Evolutionary conservation across 2,329 filamentous ascomycete species (phyloP), one percentile per base, ranked within the genome.

Genomic region (Diaporthe velutina): DNA sequence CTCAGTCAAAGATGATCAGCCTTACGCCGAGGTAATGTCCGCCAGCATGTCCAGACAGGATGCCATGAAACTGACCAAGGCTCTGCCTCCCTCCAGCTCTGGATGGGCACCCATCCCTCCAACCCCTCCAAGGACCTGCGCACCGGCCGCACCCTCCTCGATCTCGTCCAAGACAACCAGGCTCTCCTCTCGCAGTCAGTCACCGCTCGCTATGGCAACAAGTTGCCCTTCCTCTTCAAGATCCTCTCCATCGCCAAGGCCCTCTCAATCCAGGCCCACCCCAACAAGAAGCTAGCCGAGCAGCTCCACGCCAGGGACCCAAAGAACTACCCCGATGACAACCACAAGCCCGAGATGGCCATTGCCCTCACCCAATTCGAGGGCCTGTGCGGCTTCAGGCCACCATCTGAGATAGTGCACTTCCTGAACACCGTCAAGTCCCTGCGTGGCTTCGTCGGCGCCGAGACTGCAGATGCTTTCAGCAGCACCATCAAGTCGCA

Each of bases 321-420:
- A 66, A 76, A 95, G 85, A 97, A 99, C 87, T 99, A 99, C 82
- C 97, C 96, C 74, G 95, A 99, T 88, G 96, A 98, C 87, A 99
- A 99, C 86, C 97, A 99, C 89, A 99, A 99, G 86, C 97, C 97
- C 45, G 97, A 99, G 86, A 99, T 99, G 97, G 96, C 97, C 77
- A 98, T 99, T 83, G 97, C 97, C 76, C 93, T 99, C 80, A 98
- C 97, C 1, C 93, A 95, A 0, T 99, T 99, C 78, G 96, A 98
- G 82, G 97, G 97, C 0, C 90, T 99, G 45, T 99, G 97, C 80
- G 97, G 97, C 45, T 99, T 99, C 88, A 91, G 97, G 13, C 97
- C 97, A 0, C 87, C 98, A 30, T 88, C 86, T 7, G 96, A 99
- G 85, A 97, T 98, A 77, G 88, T 92, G 0, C 94, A 98, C 83